Percentiles rank a stretch among this genome's conserved stretches.
phyloP scores from a whole-genome alignment of 805 yeast genomes.

The Saccharomycopsis sp. region DNA sequence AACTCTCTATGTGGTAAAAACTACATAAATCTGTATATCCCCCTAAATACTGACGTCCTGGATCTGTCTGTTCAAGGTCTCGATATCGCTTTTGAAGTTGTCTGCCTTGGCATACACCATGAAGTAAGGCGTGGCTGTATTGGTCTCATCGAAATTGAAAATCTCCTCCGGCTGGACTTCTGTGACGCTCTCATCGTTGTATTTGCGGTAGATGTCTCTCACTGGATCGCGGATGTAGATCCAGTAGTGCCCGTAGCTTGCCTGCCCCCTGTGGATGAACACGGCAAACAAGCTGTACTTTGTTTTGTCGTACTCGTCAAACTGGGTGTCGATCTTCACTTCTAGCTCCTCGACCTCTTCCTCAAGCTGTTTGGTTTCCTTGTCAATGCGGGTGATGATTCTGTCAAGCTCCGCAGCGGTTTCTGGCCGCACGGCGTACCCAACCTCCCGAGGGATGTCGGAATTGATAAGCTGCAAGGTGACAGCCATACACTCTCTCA shows the following conservation, averaged over 20 bases:
- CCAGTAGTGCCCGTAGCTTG: slow-evolving; percentile 97
- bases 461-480: slow-evolving; percentile 51
- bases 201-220: slow-evolving; percentile 68
- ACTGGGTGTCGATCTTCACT: slow-evolving; percentile 49
- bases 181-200: slow-evolving; percentile 92
- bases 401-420: slow-evolving; percentile 35
- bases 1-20: no score
- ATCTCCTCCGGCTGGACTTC: slow-evolving; percentile 59
- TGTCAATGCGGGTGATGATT: slow-evolving; percentile 37
- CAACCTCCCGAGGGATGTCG: slow-evolving; percentile 30
- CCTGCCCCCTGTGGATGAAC: slow-evolving; percentile 93
- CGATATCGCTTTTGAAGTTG: slow-evolving; percentile 43
- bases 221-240: slow-evolving; percentile 77
- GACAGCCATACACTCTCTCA: slow-evolving; percentile 46
- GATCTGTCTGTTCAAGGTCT: slow-evolving; percentile 53
- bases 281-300: slow-evolving; percentile 87
- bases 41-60: neutral
- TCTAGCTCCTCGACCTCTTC: slow-evolving; percentile 42
- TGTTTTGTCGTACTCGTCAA: slow-evolving; percentile 48
- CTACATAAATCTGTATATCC: neutral
- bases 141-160: slow-evolving; percentile 55
- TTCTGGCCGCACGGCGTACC: slow-evolving; percentile 34
- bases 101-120: slow-evolving; percentile 74
- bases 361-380: slow-evolving; percentile 36
- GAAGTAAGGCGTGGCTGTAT: slow-evolving; percentile 92